Conservation (phyloP, 257 asterid genomes). For the Nyctanthes arbortristis region DNA sequence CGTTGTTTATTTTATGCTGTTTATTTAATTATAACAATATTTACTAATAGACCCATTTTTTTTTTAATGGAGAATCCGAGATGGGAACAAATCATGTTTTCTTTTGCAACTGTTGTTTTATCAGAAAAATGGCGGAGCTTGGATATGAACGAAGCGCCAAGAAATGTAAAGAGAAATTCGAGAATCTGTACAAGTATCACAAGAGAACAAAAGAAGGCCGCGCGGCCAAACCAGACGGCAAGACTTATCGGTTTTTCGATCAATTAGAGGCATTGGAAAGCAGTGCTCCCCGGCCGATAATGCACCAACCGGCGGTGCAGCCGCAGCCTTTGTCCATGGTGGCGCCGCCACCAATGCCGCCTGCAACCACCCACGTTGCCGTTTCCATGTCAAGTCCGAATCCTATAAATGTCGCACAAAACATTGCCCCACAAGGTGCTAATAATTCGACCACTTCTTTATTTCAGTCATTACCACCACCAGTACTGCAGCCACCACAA, state of each 20-base stretch:
- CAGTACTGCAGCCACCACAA: constrained; percentile 15
- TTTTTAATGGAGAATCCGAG: constrained; percentile 24
- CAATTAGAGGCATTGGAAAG: constrained; percentile 77
- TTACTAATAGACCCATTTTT: neutral
- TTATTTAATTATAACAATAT: constrained; percentile 7
- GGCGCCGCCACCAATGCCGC: constrained; percentile 23
- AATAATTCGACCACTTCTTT: constrained; percentile 23
- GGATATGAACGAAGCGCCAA: constrained; percentile 78
- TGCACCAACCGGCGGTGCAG: constrained; percentile 44
- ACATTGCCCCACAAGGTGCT: neutral
- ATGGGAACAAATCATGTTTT: constrained; percentile 13
- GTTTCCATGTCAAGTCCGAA: constrained; percentile 59
- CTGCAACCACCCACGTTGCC: constrained; percentile 32
- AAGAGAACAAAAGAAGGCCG: constrained; percentile 91
- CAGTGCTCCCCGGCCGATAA: constrained; percentile 30
- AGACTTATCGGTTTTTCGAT: constrained; percentile 81
- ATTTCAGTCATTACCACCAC: constrained; percentile 29
- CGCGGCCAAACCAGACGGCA: constrained; percentile 78
- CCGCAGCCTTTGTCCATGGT: constrained; percentile 30
- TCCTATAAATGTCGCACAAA: constrained; percentile 35
- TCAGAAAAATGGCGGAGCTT: constrained; percentile 95
- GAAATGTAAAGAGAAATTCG: constrained; percentile 95
- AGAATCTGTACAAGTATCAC: constrained; percentile 89
- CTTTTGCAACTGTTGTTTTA: constrained; percentile 14
- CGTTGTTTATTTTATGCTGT: constrained; percentile 46